A percentile compares a stretch with the other conserved stretches of the same genome.
Evolutionary conservation across 1,139 yeast genomes (phyloP).

Genomic region (Candida sp.): DNA sequence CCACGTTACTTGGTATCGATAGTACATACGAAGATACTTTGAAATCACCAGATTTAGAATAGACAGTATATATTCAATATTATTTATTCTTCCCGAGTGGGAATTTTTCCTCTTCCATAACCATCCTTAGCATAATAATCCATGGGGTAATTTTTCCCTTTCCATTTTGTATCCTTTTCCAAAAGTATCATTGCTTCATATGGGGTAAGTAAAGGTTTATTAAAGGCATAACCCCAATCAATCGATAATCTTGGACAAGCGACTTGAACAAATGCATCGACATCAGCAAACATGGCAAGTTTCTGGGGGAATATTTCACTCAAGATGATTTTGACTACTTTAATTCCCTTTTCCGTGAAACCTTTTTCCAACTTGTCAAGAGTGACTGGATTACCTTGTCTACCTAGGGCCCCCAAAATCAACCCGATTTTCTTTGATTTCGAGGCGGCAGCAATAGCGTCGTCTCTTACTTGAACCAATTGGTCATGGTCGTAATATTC

Average conservation of each 20-base stretch:
- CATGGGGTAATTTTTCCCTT: conserved; percentile 79
- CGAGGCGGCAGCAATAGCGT: conserved; percentile 64
- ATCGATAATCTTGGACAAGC: conserved; percentile 97
- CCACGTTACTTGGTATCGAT: conserved; percentile 64
- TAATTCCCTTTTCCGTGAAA: conserved; percentile 52
- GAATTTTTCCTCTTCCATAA: conserved; percentile 84
- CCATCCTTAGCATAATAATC: conserved; percentile 91
- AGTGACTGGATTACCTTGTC: conserved; percentile 90
- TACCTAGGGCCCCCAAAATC: conserved; percentile 91
- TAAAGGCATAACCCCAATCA: conserved; percentile 99
- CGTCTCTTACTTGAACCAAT: conserved; percentile 67
- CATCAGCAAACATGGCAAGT: conserved; percentile 88
- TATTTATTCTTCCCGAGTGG: conserved; percentile 25
- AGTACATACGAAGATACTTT: conserved; percentile 14
- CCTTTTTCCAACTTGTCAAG: conserved; percentile 58
- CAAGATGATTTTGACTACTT: conserved; percentile 76
- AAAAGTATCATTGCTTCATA: conserved; percentile 94
- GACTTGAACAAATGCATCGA: conserved; percentile 95
- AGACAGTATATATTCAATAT: not conserved
- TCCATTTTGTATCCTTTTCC: conserved; percentile 69
- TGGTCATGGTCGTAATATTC: conserved; percentile 88
- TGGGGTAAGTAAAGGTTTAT: conserved; percentile 89
- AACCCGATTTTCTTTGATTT: conserved; percentile 72
- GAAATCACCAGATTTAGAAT: not conserved
- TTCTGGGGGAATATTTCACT: conserved; percentile 95